Percentiles rank a stretch among this genome's conserved stretches.
phyloP scores from a whole-genome alignment of 1,139 yeast genomes.

The Suhomyces terraborum region DNA sequence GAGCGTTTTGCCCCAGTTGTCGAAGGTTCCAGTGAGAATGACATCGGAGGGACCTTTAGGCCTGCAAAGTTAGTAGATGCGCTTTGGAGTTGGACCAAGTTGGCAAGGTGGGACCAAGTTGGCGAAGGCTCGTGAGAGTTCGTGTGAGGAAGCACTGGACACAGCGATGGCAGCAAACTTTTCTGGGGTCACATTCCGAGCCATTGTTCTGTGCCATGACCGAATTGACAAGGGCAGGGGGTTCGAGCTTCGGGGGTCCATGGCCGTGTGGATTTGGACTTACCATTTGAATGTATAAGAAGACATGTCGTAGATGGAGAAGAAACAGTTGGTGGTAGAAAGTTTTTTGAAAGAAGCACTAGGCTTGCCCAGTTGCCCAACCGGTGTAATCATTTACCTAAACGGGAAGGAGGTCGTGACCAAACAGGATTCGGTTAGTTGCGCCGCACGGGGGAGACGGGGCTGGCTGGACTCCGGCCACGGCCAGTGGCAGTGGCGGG shows the following conservation, averaged over 20 bases:
- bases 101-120: too few species aligned
- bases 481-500: too few species aligned
- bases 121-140: too few species aligned
- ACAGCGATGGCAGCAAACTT: constrained; percentile 1
- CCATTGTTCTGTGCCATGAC: not conserved
- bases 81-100: too few species aligned
- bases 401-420: constrained; percentile 15
- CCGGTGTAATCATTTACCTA: constrained; percentile 13
- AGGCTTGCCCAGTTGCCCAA: constrained; percentile 12
- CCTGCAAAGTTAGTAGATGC: constrained; percentile 43
- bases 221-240: not conserved
- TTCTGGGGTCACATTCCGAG: constrained; percentile 1
- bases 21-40: constrained; percentile 75
- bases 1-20: constrained; percentile 65
- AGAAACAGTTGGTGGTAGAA: constrained; percentile 6
- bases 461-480: constrained; percentile 7
- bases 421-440: constrained; percentile 6
- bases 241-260: too few species aligned
- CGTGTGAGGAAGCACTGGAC: not conserved
- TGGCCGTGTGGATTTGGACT: too few species aligned
- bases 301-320: constrained; percentile 18
- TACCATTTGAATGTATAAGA: constrained; percentile 27
- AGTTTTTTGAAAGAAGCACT: constrained; percentile 6
- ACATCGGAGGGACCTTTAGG: constrained; percentile 76
- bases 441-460: constrained; percentile 10